These are phyloP conservation scores for Umbelopsis sp. DNA, from an alignment of 192 early-diverging fungal species.

Conservation along the genomic window DNA sequence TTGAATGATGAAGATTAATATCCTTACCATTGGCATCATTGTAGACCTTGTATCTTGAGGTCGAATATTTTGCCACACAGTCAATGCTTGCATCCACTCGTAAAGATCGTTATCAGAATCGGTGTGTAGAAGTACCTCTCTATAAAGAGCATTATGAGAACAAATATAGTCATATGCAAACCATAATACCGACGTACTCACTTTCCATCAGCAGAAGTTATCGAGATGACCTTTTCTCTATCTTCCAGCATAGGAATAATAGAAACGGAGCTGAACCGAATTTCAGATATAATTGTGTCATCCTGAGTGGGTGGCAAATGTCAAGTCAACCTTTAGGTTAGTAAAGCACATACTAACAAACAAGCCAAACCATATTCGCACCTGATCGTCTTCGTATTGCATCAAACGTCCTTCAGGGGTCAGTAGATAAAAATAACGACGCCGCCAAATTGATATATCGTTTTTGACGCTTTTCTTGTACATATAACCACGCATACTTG, in stretches of 20 bases:
- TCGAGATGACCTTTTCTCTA: constrained; percentile 8
- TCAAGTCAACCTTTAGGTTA: neutral
- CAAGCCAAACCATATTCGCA: neutral
- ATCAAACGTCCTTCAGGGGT: constrained; percentile 17
- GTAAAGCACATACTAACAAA: neutral
- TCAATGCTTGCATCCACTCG: constrained; percentile 16
- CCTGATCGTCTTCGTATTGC: constrained; percentile 24
- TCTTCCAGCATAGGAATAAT: neutral
- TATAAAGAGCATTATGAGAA: neutral
- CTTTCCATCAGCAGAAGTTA: constrained; percentile 1
- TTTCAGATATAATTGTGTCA: neutral
- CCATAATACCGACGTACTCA: neutral
- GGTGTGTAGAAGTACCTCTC: constrained; percentile 8
- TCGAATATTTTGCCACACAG: neutral
- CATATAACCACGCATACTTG: constrained; percentile 5
- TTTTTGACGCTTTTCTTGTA: constrained; percentile 12
- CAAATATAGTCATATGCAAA: neutral
- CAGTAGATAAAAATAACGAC: constrained; percentile 18
- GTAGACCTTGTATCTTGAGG: constrained; percentile 3
- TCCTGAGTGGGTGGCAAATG: neutral
- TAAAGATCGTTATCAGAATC: constrained; percentile 10
- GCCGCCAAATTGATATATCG: constrained; percentile 6
- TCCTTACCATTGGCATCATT: neutral
- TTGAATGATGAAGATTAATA: neutral
- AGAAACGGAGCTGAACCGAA: neutral